Base-by-base conservation (phyloP, 2,329 filamentous ascomycete species). In the Hymenoscyphus occultus region DNA sequence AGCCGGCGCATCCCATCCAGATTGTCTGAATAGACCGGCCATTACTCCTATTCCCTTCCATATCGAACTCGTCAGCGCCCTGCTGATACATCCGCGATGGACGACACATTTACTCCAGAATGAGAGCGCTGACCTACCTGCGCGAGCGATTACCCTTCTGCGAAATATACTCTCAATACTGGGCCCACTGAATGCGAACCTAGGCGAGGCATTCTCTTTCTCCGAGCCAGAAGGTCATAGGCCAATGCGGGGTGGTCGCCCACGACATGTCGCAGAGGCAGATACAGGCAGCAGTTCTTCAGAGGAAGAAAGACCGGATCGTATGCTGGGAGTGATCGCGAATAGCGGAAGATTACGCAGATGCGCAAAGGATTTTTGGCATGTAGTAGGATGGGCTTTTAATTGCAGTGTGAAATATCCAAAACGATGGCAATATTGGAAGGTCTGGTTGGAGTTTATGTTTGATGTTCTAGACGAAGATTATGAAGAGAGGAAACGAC, bases 281-380 rank as follows among this genome's bases (percentile, higher is more conserved):
- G 45, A 51, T 12, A n/a, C 45, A 51, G 78, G 78, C 28, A 75
- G 77, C 22, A 79, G 78, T 16, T 78, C 81, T 48, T 76, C 73
- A 0, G 79, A 82, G 51, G 77, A 78, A 10, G 76, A 80, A 10
- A 79, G 80, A 6, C 77, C 79, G 12, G 82, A 85, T 57, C 78
- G 79, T 10, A 78, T 93, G 42, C 80, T 81, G 54, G 82, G 85
- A 6, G 81, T 82, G 10, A 81, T 92, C 64, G 88, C 89, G 1
- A 84, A 85, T 60, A 80, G 83, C 14, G 82, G 86, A 56, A 89
- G 90, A 39, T 68, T 97, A 1, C 97, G 91, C 86, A 80, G 79
- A 16, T 84, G 86, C n/a, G 91, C 90, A 0, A 87, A 91, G 67
- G 92, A 96, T 74, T 96, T 98, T 72, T 99, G 95, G 92, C 85